phyloP scores from a whole-genome alignment of 2,329 filamentous ascomycete genomes.

The Raffaelea arxii region DNA sequence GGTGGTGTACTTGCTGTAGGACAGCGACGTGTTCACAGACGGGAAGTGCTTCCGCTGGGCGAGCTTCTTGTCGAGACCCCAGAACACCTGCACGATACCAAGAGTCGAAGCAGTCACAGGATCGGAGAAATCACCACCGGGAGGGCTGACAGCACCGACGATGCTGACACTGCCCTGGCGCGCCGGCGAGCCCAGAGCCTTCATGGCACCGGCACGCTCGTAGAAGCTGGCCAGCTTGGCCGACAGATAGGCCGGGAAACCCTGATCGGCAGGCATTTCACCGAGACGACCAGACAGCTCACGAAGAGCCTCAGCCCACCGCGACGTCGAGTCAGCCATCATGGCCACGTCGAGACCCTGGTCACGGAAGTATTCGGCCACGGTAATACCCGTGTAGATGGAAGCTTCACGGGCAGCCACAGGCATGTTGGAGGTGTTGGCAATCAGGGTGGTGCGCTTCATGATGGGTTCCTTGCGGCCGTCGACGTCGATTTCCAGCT shows the following conservation, averaged over 20 bases:
- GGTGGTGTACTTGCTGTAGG: constrained; percentile 93
- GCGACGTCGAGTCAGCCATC: constrained; percentile 98
- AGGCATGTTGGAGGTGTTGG: constrained; percentile 99
- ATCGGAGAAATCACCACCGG: constrained; percentile 98
- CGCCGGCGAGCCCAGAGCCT: constrained; percentile 78
- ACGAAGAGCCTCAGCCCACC: constrained; percentile 97
- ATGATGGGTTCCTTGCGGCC: constrained; percentile 97
- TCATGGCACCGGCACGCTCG: constrained; percentile 87
- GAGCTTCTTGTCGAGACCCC: constrained; percentile 99
- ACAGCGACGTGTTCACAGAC: constrained; percentile 88
- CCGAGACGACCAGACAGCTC: constrained; percentile 97
- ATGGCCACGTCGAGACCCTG: constrained; percentile 96
- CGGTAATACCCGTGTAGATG: constrained; percentile 93
- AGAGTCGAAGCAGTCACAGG: constrained; percentile 91
- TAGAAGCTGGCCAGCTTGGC: constrained; percentile 98
- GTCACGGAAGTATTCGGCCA: constrained; percentile 94
- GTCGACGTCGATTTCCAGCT: constrained; percentile 89
- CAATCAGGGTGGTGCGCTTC: constrained; percentile 98
- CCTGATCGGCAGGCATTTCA: constrained; percentile 99
- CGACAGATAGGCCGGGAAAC: constrained; percentile 95
- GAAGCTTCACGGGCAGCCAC: constrained; percentile 97
- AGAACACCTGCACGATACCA: constrained; percentile 98
- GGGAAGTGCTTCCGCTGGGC: constrained; percentile 99
- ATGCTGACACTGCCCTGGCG: constrained; percentile 91
- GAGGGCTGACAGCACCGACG: constrained; percentile 92